Evolutionary conservation across 352 stramenopile genomes (phyloP).

Genomic region (Globisporangium takayamanum): DNA sequence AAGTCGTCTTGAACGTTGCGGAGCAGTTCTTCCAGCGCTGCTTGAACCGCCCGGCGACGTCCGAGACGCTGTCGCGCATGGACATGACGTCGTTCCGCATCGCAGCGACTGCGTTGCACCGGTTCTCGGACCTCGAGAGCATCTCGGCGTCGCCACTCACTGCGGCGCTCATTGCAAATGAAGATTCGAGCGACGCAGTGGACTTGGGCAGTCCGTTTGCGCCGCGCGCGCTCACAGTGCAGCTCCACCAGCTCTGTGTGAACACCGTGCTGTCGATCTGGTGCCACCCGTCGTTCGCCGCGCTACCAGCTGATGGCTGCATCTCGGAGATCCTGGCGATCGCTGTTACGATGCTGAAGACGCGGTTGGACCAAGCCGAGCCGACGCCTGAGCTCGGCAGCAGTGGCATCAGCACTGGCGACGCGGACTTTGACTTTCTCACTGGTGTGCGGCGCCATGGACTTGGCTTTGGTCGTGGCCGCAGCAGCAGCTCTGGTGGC

Average conservation of each 20-base stretch:
- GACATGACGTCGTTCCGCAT: slow-evolving; percentile 62
- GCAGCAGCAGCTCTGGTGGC: slow-evolving; percentile 10
- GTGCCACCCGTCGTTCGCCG: slow-evolving; percentile 41
- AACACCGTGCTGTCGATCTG: slow-evolving; percentile 52
- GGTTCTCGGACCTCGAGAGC: slow-evolving; percentile 60
- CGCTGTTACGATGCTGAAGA: slow-evolving; percentile 70
- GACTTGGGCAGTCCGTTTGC: slow-evolving; percentile 31
- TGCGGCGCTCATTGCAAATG: slow-evolving; percentile 44
- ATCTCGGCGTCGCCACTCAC: slow-evolving; percentile 62
- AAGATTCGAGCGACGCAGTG: slow-evolving; percentile 24
- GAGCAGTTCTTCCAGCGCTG: slow-evolving; percentile 20
- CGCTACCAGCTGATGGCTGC: slow-evolving; percentile 39
- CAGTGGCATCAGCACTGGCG: slow-evolving; percentile 8
- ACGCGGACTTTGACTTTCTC: slow-evolving; percentile 26
- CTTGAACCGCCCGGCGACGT: slow-evolving; percentile 2
- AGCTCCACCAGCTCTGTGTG: slow-evolving; percentile 58
- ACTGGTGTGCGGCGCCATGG: slow-evolving; percentile 22
- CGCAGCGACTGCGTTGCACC: slow-evolving; percentile 46
- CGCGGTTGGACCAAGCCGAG: slow-evolving; percentile 51
- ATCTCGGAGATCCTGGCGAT: slow-evolving; percentile 61
- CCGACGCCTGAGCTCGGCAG: neutral
- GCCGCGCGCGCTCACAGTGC: slow-evolving; percentile 39
- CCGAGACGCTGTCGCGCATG: slow-evolving; percentile 37
- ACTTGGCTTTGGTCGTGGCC: slow-evolving; percentile 27
- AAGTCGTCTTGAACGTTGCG: slow-evolving; percentile 49